phyloP scores from a whole-genome alignment of 805 yeast species.

The Groenewaldozyma salmanticensis region DNA sequence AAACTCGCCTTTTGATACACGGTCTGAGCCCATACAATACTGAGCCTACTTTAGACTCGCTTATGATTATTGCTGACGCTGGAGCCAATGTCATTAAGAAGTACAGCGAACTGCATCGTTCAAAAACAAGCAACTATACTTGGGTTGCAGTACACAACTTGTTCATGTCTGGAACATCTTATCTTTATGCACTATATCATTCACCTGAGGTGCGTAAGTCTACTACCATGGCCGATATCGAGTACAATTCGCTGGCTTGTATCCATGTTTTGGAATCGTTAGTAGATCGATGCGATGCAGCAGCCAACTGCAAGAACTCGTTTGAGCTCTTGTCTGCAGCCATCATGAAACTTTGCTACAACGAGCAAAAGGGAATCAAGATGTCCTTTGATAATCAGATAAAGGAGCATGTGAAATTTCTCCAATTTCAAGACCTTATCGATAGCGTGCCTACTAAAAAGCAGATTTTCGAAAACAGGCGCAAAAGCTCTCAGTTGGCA shows the following conservation, averaged over 20 bases:
- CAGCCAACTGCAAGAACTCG: constrained; percentile 58
- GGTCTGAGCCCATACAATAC: constrained; percentile 70
- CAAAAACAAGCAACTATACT: constrained; percentile 63
- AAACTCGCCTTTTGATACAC: constrained; percentile 59
- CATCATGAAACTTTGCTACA: constrained; percentile 41
- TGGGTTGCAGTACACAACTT: constrained; percentile 91
- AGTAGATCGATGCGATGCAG: constrained; percentile 69
- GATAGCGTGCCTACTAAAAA: background rate
- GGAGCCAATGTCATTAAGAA: constrained; percentile 57
- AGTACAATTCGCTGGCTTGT: constrained; percentile 33
- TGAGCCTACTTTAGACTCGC: constrained; percentile 43
- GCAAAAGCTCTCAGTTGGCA: no score
- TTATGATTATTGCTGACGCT: constrained; percentile 47
- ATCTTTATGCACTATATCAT: constrained; percentile 65
- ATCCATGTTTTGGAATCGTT: constrained; percentile 50
- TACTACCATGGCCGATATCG: constrained; percentile 40
- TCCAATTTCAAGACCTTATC: background rate
- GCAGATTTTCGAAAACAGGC: no score
- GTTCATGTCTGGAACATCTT: constrained; percentile 84
- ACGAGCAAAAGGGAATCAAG: constrained; percentile 19
- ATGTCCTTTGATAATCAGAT: background rate
- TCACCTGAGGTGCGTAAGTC: constrained; percentile 42
- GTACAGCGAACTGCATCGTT: constrained; percentile 48
- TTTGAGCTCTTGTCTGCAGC: constrained; percentile 67
- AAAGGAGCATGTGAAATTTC: background rate